Evolutionary conservation across 2,329 filamentous ascomycete genomes (phyloP).

Genomic region (Venturia effusa): DNA sequence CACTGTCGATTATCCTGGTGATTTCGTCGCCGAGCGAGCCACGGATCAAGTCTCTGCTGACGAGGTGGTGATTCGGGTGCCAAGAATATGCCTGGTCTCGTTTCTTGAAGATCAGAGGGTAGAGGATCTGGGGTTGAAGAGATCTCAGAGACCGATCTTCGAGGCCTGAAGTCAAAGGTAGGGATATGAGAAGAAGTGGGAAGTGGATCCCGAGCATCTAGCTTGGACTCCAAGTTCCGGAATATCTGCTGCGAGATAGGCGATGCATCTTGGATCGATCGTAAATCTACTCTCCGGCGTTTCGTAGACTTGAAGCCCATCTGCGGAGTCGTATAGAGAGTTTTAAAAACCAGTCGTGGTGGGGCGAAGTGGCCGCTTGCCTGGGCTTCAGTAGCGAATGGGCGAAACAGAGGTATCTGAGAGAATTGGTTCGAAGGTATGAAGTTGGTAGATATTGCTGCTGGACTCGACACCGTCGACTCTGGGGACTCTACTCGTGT

Average conservation of each 20-base stretch:
- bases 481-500: no score
- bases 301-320: background rate
- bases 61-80: background rate
- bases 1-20: background rate
- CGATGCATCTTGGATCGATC: background rate
- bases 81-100: background rate
- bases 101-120: background rate
- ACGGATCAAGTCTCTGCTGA: background rate
- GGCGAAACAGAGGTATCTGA: background rate
- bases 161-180: background rate
- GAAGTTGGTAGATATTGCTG: no score
- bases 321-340: background rate
- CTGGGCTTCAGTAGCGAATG: background rate
- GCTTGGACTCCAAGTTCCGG: no score
- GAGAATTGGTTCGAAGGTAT: no score
- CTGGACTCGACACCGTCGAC: no score
- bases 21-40: background rate
- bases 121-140: background rate
- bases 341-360: background rate
- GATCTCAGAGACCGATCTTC: background rate
- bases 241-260: background rate
- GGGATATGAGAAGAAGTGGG: background rate
- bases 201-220: background rate
- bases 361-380: background rate
- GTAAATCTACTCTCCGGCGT: background rate